These are phyloP conservation scores for Aethionema arabicum DNA, from an alignment of 345 rosid genomes.

Conservation along the genomic window DNA sequence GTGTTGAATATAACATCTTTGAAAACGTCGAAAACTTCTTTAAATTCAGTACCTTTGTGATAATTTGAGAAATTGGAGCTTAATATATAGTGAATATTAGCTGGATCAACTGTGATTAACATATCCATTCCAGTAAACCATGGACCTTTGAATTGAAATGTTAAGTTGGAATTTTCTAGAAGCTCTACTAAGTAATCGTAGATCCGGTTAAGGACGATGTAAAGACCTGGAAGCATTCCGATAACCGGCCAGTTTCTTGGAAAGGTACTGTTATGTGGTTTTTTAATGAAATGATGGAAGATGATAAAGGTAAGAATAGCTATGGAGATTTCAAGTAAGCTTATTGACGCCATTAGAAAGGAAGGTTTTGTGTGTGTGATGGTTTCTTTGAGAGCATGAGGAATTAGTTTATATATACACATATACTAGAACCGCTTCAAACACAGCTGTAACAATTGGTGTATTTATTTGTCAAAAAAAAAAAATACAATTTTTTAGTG, in stretches of 20 bases:
- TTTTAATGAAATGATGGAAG: constrained; percentile 1
- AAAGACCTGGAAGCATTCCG: constrained; percentile 10
- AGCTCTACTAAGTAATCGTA: constrained; percentile 20
- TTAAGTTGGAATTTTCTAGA: constrained; percentile 14
- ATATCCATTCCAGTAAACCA: constrained; percentile 20
- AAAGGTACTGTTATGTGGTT: background rate
- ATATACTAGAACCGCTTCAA: too few relatives aligned
- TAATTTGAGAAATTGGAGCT: constrained; percentile 33
- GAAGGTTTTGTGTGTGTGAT: background rate
- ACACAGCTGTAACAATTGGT: too few relatives aligned
- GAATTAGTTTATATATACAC: too few relatives aligned
- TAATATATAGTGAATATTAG: constrained; percentile 31
- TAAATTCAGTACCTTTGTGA: constrained; percentile 27
- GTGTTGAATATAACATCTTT: constrained; percentile 29
- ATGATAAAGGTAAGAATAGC: constrained; percentile 12
- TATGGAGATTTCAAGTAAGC: constrained; percentile 2
- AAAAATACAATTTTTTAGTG: too few relatives aligned
- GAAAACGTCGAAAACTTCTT: constrained; percentile 18
- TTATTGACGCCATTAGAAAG: background rate
- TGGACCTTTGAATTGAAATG: constrained; percentile 26
- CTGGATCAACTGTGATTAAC: constrained; percentile 32
- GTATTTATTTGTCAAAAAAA: too few relatives aligned
- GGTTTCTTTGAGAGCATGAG: background rate
- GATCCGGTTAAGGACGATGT: constrained; percentile 5
- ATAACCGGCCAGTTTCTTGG: constrained; percentile 6